These are phyloP conservation scores for Ceratocystis albifundus DNA, from an alignment of 2,329 filamentous ascomycete genomes.

Conservation along the genomic window DNA sequence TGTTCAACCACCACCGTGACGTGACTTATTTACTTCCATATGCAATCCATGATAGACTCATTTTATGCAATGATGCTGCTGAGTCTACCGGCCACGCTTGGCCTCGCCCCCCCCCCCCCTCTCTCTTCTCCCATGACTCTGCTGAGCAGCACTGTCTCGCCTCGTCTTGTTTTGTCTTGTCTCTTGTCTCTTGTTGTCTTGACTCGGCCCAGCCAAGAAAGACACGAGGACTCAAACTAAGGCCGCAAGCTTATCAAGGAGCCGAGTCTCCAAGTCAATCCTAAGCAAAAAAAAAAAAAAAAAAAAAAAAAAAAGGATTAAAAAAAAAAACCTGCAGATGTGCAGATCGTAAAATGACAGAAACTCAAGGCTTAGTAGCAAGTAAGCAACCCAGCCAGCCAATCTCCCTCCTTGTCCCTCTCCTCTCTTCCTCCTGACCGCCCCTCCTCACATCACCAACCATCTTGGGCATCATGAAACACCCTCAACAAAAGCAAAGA, in stretches of 20 bases:
- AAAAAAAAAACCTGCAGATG: background rate
- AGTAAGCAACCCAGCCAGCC: too few relatives aligned
- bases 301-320: background rate
- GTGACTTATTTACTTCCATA: too few relatives aligned
- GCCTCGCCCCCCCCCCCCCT: too few relatives aligned
- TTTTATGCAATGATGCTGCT: background rate
- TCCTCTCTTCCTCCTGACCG: background rate
- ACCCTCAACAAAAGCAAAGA: background rate
- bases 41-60: too few relatives aligned
- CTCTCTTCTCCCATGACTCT: background rate
- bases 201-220: background rate
- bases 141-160: background rate
- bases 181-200: background rate
- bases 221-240: background rate
- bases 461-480: slow-evolving; percentile 10
- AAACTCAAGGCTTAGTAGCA: background rate
- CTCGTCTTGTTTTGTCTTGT: slow-evolving; percentile 6
- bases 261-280: background rate
- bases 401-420: background rate
- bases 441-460: background rate
- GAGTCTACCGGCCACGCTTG: background rate
- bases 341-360: background rate
- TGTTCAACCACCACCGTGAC: too few relatives aligned
- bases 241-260: background rate
- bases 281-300: background rate